Evolutionary conservation across 1,284 basidiomycete genomes (phyloP).

Genomic region (Retiboletus flavoniger): DNA sequence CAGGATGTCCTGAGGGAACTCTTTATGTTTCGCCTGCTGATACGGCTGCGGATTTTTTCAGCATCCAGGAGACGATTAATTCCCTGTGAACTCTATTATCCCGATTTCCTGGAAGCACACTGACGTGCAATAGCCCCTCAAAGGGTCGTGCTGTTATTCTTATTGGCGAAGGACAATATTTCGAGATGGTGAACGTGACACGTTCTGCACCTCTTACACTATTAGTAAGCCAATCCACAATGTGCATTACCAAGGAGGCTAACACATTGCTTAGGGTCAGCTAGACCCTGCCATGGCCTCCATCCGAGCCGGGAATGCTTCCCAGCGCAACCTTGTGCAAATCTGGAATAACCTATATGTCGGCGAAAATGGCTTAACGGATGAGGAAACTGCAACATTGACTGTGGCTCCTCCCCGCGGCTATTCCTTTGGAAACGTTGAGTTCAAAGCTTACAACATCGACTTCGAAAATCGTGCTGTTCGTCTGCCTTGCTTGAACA

Average conservation of each 20-base stretch:
- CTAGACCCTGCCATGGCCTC: constrained; percentile 33
- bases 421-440: constrained; percentile 52
- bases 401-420: constrained; percentile 50
- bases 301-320: constrained; percentile 29
- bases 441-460: constrained; percentile 68
- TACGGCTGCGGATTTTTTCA: constrained; percentile 44
- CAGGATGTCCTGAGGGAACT: constrained; percentile 54
- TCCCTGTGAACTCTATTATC: constrained; percentile 45
- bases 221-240: constrained; percentile 37
- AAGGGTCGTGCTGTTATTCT: constrained; percentile 48
- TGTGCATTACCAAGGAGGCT: background rate
- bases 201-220: constrained; percentile 54
- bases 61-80: constrained; percentile 51
- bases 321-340: constrained; percentile 49
- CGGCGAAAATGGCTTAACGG: constrained; percentile 43
- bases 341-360: constrained; percentile 52
- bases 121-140: constrained; percentile 36
- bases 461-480: constrained; percentile 67
- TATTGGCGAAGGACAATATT: constrained; percentile 59
- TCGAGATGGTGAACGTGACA: constrained; percentile 60
- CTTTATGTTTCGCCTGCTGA: constrained; percentile 56
- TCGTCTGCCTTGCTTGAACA: constrained; percentile 18
- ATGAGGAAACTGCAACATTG: constrained; percentile 54
- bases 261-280: constrained; percentile 46
- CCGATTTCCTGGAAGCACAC: background rate